Conservation (phyloP, 495 filamentous ascomycete species). For the Podospora pseudocomata region DNA sequence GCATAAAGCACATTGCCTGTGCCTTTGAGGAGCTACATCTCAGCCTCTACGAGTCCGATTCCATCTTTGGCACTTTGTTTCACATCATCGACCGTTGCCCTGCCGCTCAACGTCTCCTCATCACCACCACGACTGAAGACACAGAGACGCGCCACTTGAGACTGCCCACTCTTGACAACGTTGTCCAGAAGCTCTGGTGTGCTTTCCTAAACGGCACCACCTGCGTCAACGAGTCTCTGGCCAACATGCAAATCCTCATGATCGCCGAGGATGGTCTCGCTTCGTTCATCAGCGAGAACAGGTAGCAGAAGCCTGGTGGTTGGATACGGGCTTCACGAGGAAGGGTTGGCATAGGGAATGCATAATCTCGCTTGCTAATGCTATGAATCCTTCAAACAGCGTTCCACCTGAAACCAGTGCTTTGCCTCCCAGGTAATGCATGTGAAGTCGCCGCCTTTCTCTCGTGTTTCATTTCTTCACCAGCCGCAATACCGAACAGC, state of each 20-base stretch:
- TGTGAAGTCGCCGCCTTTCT: not conserved
- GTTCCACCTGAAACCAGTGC: not conserved
- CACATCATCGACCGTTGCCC: conserved; percentile 41
- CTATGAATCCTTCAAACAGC: not conserved
- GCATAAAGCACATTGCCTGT: conserved; percentile 34
- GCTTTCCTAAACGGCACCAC: conserved; percentile 37
- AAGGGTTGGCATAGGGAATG: not conserved
- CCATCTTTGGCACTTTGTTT: conserved; percentile 41
- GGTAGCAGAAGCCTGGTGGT: not conserved
- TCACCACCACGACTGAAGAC: conserved; percentile 33
- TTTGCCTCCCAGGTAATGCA: not conserved
- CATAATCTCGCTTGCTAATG: conserved; percentile 2
- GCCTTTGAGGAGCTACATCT: conserved; percentile 35
- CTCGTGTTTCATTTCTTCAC: not conserved
- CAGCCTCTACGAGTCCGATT: conserved; percentile 30
- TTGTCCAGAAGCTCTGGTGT: conserved; percentile 42
- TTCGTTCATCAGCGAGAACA: conserved; percentile 25
- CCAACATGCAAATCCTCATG: conserved; percentile 35
- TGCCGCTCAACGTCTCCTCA: conserved; percentile 24
- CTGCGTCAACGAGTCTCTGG: conserved; percentile 31
- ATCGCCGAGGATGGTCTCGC: conserved; percentile 34
- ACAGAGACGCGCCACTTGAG: conserved; percentile 20
- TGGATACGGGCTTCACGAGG: not conserved
- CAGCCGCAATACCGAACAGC: not conserved
- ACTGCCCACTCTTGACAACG: conserved; percentile 28